Evolutionary conservation across 2,329 filamentous ascomycete species (phyloP), one percentile per base, ranked within the genome.

Genomic region (Hymenoscyphus scutula): DNA sequence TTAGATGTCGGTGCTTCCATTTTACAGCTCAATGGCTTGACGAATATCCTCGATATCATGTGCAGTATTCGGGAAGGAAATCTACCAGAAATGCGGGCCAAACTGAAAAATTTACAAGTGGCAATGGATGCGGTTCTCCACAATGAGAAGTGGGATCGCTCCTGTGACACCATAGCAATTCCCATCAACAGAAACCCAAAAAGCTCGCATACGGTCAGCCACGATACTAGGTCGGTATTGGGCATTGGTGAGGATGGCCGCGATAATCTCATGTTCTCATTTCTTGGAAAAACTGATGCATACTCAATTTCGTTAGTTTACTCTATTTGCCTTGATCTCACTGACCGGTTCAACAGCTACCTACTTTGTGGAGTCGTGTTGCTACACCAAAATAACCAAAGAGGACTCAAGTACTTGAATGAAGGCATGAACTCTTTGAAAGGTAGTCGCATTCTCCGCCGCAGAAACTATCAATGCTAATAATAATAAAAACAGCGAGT

Each of bases 1-100:
- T 78, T 90, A 11, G 84, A 90, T 45, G 80, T 83, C 1, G 80
- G 82, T n/a, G 80, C 84, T 60, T 80, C 82, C 53, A 82, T 91
- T 45, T 84, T 86, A 5, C 89, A 91, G 69, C 80, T 92, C 17
- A 82, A 86, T 60, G 80, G 87, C 1, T 74, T 93, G 57, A 80
- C 87, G 13, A 80, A 90, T 59, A 80, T 89, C 54, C 78, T 92
- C 19, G 89, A 93, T 71, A 80, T 93, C 25, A 83, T 85, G 1
- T 90, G 89, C 70, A 87, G 85, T 68, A 77, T 93, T 58, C 83
- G 87, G 61, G 82, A 86, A 62, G 87, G 87, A 65, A 81, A 80
- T 34, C 81, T 84, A 0, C 80, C 85, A 13, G 76, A 81, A 32
- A 82, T 85, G 32, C 74, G 78, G 0, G 78, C 82, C 59, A 92